Conservation (phyloP, 1,139 yeast species). For the Pichia sp. region DNA sequence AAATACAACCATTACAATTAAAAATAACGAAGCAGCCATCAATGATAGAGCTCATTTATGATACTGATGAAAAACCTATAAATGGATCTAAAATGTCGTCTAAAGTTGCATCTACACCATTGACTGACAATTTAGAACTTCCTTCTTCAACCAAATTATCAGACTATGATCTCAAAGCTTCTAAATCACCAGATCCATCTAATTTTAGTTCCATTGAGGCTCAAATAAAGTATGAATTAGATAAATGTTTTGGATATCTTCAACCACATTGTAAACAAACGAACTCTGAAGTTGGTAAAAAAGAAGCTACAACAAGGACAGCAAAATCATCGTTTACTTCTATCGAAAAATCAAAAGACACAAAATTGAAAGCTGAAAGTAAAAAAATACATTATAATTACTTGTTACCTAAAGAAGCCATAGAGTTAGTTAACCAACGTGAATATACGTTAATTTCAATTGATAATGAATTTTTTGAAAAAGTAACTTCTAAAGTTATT, state of each 20-base stretch:
- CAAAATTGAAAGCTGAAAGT: neutral
- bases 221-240: conserved; percentile 5
- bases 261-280: neutral
- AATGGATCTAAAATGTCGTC: no score
- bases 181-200: conserved; percentile 1
- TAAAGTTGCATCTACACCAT: no score
- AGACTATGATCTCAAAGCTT: neutral
- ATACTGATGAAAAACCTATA: no score
- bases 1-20: no score
- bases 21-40: no score
- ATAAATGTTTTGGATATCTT: conserved; percentile 4
- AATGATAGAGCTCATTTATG: no score
- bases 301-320: no score
- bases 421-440: conserved; percentile 19
- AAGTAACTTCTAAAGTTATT: conserved; percentile 40
- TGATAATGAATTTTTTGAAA: conserved; percentile 66
- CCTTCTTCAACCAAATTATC: neutral
- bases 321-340: no score
- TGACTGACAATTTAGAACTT: neutral
- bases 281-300: no score
- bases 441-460: conserved; percentile 43
- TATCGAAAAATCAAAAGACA: neutral
- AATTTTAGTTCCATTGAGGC: conserved; percentile 1
- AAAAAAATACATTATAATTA: neutral
- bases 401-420: conserved; percentile 19